phyloP scores from a whole-genome alignment of 768 basidiomycete species.

The Cyclocybe aegerita region DNA sequence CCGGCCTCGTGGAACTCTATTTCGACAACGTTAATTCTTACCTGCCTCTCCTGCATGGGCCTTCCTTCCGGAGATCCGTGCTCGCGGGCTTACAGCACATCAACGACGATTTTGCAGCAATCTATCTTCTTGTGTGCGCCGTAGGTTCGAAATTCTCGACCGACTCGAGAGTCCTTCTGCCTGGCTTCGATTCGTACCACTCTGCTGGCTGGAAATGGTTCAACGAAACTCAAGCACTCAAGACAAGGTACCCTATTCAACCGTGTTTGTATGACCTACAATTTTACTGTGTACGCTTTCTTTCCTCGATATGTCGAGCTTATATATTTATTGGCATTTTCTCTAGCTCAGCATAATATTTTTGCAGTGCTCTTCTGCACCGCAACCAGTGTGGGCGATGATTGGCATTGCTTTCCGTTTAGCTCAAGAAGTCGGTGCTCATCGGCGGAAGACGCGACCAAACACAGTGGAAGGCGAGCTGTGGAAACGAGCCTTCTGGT shows the following conservation, averaged over 20 bases:
- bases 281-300: slow-evolving; percentile 31
- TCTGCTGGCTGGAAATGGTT: slow-evolving; percentile 64
- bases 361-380: slow-evolving; percentile 52
- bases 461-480: slow-evolving; percentile 60
- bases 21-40: slow-evolving; percentile 54
- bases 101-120: slow-evolving; percentile 50
- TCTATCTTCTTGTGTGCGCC: slow-evolving; percentile 69
- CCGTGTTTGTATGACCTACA: slow-evolving; percentile 76
- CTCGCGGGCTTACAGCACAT: slow-evolving; percentile 43
- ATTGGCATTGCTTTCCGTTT: slow-evolving; percentile 68
- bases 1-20: slow-evolving; percentile 55
- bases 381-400: slow-evolving; percentile 64
- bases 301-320: too few species aligned
- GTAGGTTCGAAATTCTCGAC: slow-evolving; percentile 56
- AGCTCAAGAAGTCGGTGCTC: slow-evolving; percentile 76
- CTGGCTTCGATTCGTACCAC: slow-evolving; percentile 32
- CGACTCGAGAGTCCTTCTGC: slow-evolving; percentile 51
- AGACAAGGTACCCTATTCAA: slow-evolving; percentile 56
- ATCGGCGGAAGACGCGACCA: slow-evolving; percentile 37
- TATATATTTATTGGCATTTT: slow-evolving; percentile 10
- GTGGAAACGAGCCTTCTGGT: slow-evolving; percentile 71
- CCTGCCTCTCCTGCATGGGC: slow-evolving; percentile 68
- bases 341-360: slow-evolving; percentile 50
- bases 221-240: slow-evolving; percentile 59
- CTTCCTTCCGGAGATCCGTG: slow-evolving; percentile 57